phyloP scores from a whole-genome alignment of 2,329 filamentous ascomycete species.

The Monilinia fructigena region DNA sequence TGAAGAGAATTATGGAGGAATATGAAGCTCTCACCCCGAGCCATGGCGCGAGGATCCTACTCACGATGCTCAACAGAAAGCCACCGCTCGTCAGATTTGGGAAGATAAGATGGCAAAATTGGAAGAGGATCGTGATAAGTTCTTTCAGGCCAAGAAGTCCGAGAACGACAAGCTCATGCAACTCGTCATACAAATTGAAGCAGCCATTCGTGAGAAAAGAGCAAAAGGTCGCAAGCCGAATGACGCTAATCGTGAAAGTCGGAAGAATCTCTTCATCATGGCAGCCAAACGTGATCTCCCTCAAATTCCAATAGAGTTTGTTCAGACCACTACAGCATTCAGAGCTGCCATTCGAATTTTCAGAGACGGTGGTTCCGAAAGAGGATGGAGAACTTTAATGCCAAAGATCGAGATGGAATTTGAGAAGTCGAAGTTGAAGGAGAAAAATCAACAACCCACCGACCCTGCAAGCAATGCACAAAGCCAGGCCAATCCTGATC shows the following conservation, averaged over 20 bases:
- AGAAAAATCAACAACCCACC: neutral
- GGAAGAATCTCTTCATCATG: constrained; percentile 34
- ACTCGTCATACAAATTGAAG: constrained; percentile 36
- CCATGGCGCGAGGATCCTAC: constrained; percentile 33
- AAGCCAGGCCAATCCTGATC: neutral
- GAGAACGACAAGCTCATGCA: constrained; percentile 36
- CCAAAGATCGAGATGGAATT: constrained; percentile 38
- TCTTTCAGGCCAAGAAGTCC: constrained; percentile 34
- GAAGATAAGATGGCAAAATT: constrained; percentile 31
- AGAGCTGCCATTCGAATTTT: constrained; percentile 39
- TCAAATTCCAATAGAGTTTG: constrained; percentile 33
- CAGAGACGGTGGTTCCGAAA: constrained; percentile 37
- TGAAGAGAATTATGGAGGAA: constrained; percentile 33
- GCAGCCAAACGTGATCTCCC: constrained; percentile 36
- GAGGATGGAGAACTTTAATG: constrained; percentile 38
- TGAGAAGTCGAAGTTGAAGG: constrained; percentile 16
- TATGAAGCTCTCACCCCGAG: constrained; percentile 35
- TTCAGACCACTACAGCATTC: constrained; percentile 32
- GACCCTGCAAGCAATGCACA: neutral
- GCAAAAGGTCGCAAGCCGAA: constrained; percentile 32
- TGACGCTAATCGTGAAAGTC: constrained; percentile 33
- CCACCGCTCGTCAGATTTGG: constrained; percentile 29
- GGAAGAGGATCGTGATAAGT: constrained; percentile 31
- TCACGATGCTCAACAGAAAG: constrained; percentile 33
- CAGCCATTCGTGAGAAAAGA: constrained; percentile 31